phyloP scores from a whole-genome alignment of 257 asterid genomes.

The Solanum microdontum region DNA sequence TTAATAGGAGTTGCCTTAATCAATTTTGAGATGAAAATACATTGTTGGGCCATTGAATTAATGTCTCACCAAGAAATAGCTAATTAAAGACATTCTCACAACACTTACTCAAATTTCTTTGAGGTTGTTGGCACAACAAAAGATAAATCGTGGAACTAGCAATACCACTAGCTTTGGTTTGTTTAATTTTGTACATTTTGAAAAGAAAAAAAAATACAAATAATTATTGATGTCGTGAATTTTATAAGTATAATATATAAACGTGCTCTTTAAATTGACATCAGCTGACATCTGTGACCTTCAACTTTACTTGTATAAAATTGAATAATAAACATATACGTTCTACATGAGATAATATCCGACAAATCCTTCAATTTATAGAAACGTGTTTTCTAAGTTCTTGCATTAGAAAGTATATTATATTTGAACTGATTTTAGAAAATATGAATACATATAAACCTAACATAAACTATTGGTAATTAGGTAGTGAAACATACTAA shows the following conservation, averaged over 20 bases:
- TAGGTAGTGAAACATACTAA: neutral
- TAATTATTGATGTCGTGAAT: neutral
- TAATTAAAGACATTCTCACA: neutral
- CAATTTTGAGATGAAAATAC: neutral
- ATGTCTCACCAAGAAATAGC: neutral
- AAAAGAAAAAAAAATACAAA: neutral
- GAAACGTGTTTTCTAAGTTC: neutral
- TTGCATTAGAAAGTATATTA: neutral
- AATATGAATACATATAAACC: neutral
- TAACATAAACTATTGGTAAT: neutral
- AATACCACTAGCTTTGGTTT: neutral
- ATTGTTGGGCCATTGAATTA: neutral
- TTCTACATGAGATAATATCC: neutral
- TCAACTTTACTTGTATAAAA: too few species aligned
- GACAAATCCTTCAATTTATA: neutral
- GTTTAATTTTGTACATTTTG: neutral
- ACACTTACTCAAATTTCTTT: neutral
- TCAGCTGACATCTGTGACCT: too few species aligned
- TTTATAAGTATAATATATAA: too few species aligned
- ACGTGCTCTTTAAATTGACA: too few species aligned
- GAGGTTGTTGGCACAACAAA: neutral
- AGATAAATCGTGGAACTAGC: neutral
- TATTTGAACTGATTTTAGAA: neutral
- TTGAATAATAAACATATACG: too few species aligned
- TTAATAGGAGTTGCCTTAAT: neutral